These are phyloP conservation scores for Chamaecyparis obtusa DNA, from an alignment of 75 land plant species.

Conservation along the genomic window DNA sequence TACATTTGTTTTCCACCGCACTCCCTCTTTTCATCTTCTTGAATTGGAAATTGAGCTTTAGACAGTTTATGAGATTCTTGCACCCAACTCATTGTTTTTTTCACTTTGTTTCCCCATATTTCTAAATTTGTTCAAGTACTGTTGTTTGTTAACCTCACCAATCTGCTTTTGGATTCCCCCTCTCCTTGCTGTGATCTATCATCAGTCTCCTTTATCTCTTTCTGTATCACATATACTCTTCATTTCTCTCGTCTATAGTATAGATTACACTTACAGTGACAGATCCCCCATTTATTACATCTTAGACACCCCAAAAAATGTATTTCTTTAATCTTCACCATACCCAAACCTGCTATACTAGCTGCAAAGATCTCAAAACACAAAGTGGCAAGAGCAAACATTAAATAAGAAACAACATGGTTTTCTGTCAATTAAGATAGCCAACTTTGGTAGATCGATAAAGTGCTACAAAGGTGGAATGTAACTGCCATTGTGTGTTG, in stretches of 20 bases:
- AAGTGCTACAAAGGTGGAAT: neutral
- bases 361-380: neutral
- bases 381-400: neutral
- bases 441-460: neutral
- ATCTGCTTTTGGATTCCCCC: neutral
- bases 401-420: neutral
- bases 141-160: neutral
- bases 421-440: neutral
- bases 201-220: neutral
- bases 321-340: neutral
- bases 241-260: too few species aligned
- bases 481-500: neutral
- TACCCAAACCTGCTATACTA: neutral
- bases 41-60: too few species aligned
- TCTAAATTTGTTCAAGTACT: too few species aligned
- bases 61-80: too few species aligned
- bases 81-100: too few species aligned
- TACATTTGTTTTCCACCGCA: too few species aligned
- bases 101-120: too few species aligned
- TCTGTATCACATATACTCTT: neutral
- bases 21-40: too few species aligned
- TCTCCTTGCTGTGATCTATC: neutral
- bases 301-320: too few species aligned
- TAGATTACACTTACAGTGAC: too few species aligned
- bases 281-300: too few species aligned